Conservation (phyloP, 192 early-diverging fungal species). For the Borealophlyctis nickersoniae region DNA sequence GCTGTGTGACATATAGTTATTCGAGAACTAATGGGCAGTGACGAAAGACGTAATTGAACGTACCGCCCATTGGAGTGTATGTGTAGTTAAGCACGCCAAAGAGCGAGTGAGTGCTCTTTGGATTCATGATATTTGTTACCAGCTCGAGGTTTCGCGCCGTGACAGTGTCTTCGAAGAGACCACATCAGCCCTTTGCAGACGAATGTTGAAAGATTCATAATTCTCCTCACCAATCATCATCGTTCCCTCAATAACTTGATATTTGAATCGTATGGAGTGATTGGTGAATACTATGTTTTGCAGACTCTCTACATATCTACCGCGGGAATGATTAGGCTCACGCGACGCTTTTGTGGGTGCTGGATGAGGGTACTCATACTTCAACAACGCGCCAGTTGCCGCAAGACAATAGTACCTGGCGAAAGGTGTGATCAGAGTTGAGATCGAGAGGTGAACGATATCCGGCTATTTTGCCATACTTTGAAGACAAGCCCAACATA, state of each 20-base stretch:
- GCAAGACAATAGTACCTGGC: slow-evolving; percentile 55
- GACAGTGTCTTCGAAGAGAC: slow-evolving; percentile 49
- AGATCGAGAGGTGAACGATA: not conserved
- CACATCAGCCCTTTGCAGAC: not conserved
- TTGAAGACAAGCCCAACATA: slow-evolving; percentile 42
- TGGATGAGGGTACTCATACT: too few species aligned
- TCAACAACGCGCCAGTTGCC: slow-evolving; percentile 49
- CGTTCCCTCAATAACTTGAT: slow-evolving; percentile 47
- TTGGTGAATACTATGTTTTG: slow-evolving; percentile 50
- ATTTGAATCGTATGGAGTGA: slow-evolving; percentile 57
- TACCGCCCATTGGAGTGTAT: slow-evolving; percentile 62
- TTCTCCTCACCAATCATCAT: slow-evolving; percentile 39
- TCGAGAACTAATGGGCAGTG: not conserved
- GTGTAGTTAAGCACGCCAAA: slow-evolving; percentile 63
- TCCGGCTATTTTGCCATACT: slow-evolving; percentile 27
- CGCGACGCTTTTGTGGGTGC: slow-evolving; percentile 14
- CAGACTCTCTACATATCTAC: slow-evolving; percentile 47
- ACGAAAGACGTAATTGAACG: slow-evolving; percentile 8
- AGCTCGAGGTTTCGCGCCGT: slow-evolving; percentile 66
- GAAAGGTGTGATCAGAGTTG: slow-evolving; percentile 6
- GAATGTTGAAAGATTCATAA: not conserved
- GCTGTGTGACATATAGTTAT: too few species aligned
- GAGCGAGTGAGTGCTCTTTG: slow-evolving; percentile 47
- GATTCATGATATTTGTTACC: slow-evolving; percentile 45
- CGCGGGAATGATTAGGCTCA: slow-evolving; percentile 11